A percentile compares a stretch with the other conserved stretches of the same genome.
Evolutionary conservation across 345 rosid species (phyloP).

Genomic region (Moringa oleifera): DNA sequence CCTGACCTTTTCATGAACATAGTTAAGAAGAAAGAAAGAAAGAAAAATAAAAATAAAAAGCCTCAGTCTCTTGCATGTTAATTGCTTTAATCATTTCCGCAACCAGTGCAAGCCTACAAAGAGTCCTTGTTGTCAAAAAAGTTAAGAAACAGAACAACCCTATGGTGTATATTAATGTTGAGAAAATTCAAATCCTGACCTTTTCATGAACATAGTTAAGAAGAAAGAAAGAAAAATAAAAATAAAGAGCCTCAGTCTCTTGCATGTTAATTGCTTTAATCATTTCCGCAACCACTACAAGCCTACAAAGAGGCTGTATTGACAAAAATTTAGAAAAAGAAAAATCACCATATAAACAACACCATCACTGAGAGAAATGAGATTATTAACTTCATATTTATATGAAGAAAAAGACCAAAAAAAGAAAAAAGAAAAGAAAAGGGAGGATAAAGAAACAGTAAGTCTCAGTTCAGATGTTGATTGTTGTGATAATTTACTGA

Average conservation of each 20-base stretch:
- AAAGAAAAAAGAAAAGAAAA: no score
- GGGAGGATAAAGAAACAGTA: no score
- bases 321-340: neutral
- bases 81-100: constrained; percentile 6
- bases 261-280: neutral
- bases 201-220: neutral
- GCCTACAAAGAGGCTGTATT: constrained; percentile 21
- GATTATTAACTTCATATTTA: no score
- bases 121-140: constrained; percentile 15
- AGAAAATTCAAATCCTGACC: no score
- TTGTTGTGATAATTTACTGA: no score
- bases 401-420: no score
- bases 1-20: neutral
- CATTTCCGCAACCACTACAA: constrained; percentile 16
- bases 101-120: constrained; percentile 20
- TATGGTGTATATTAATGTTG: neutral
- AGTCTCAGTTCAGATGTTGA: no score
- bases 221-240: neutral
- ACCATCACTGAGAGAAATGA: no score
- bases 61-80: constrained; percentile 9
- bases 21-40: neutral
- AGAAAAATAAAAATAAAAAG: neutral
- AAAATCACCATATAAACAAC: no score
- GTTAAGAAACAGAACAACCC: neutral
- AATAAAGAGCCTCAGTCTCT: constrained; percentile 10